Conservation (phyloP, 306 rosid species). For the Sesbania bispinosa region DNA sequence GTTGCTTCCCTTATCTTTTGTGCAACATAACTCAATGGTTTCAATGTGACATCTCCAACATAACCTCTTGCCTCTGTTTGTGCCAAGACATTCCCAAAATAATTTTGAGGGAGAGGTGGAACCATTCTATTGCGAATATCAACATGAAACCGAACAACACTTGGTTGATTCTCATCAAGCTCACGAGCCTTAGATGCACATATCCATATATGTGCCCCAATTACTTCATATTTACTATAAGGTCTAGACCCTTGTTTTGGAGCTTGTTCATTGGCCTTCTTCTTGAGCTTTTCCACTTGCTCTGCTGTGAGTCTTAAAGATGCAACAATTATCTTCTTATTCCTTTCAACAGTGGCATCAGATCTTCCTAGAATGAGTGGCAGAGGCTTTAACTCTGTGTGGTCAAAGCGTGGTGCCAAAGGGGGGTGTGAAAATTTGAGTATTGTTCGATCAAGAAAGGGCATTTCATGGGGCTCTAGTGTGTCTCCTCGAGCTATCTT, state of each 20-base stretch:
- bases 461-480: background rate
- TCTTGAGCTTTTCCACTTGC: conserved; percentile 4
- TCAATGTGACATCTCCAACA: background rate
- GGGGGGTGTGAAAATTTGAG: background rate
- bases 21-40: background rate
- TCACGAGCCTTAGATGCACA: conserved; percentile 6
- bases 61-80: background rate
- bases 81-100: background rate
- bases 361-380: background rate
- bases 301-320: background rate
- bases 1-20: background rate
- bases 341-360: background rate
- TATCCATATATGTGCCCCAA: background rate
- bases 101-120: background rate
- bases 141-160: background rate
- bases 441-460: background rate
- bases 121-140: background rate
- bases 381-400: background rate
- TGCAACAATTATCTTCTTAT: background rate
- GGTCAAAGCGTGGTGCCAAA: background rate
- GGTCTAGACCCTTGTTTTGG: background rate
- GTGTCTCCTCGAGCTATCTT: background rate
- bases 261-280: background rate
- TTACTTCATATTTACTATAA: conserved; percentile 1
- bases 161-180: background rate